Percentiles rank a stretch among this genome's conserved stretches.
phyloP scores from a whole-genome alignment of 495 filamentous ascomycete genomes.

The Aspergillus campestris region DNA sequence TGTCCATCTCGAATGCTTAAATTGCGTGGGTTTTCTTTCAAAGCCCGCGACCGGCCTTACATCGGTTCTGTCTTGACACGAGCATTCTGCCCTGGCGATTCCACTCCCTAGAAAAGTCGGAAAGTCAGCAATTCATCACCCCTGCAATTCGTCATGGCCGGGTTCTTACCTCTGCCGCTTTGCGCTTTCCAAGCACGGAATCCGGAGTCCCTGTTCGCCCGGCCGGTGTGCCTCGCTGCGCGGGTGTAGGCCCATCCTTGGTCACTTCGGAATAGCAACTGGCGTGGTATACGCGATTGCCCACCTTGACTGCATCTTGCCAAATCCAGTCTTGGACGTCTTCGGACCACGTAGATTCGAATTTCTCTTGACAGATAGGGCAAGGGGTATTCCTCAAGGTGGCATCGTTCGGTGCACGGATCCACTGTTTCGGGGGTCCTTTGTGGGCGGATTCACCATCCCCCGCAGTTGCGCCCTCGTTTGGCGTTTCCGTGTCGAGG shows the following conservation, averaged over 20 bases:
- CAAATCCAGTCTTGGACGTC: conserved; percentile 95
- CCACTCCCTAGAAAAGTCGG: conserved; percentile 13
- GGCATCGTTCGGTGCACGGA: conserved; percentile 74
- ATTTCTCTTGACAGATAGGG: conserved; percentile 91
- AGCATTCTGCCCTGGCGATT: conserved; percentile 31
- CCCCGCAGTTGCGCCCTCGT: conserved; percentile 22
- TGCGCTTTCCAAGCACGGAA: conserved; percentile 65
- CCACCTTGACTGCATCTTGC: conserved; percentile 77
- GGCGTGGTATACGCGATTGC: conserved; percentile 77
- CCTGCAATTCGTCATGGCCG: not conserved
- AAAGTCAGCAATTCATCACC: no score
- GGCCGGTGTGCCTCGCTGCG: conserved; percentile 31
- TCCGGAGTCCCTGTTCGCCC: conserved; percentile 51
- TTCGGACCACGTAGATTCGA: conserved; percentile 81
- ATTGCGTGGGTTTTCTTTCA: no score
- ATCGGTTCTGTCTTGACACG: conserved; percentile 35
- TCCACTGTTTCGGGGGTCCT: conserved; percentile 61
- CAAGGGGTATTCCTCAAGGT: conserved; percentile 63
- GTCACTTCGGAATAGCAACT: conserved; percentile 81
- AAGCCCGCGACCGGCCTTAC: conserved; percentile 6
- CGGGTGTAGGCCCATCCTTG: conserved; percentile 44
- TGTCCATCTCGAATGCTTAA: no score
- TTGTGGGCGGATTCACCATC: conserved; percentile 37
- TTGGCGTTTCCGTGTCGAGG: conserved; percentile 32
- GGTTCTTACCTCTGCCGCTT: conserved; percentile 53